These are phyloP conservation scores for Nothophytophthora sp. DNA, from an alignment of 352 stramenopile genomes.

Conservation along the genomic window DNA sequence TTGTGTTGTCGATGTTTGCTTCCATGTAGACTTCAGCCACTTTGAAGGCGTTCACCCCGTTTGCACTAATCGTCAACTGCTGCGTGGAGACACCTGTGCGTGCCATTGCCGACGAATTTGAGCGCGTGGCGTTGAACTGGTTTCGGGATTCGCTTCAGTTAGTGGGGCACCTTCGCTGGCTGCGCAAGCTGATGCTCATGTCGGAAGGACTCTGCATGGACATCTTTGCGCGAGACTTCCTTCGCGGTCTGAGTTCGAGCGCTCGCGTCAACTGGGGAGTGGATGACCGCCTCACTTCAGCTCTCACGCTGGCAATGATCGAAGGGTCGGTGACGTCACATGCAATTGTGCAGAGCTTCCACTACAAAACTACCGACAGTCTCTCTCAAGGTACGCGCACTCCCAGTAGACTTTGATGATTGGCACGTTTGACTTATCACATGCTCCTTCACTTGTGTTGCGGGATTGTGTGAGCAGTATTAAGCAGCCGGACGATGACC, in stretches of 20 bases:
- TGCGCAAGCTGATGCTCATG: conserved; percentile 74
- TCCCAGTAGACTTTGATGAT: background rate
- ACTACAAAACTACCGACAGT: conserved; percentile 39
- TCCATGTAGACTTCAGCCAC: conserved; percentile 14
- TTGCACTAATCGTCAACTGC: conserved; percentile 40
- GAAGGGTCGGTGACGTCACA: conserved; percentile 35
- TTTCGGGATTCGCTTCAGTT: conserved; percentile 46
- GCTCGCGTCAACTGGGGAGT: conserved; percentile 49
- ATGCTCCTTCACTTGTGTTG: no score
- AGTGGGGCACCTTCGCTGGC: conserved; percentile 53
- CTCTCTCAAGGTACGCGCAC: conserved; percentile 41
- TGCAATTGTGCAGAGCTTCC: conserved; percentile 36
- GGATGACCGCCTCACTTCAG: conserved; percentile 45
- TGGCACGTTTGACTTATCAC: no score
- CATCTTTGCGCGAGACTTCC: conserved; percentile 67
- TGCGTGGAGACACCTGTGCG: conserved; percentile 44
- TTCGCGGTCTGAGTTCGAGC: conserved; percentile 39
- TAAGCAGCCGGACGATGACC: conserved; percentile 37
- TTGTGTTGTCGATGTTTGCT: background rate
- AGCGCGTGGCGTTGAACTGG: conserved; percentile 44
- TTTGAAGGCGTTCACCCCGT: conserved; percentile 33
- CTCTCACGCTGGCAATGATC: conserved; percentile 59
- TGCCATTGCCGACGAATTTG: conserved; percentile 38
- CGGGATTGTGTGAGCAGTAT: conserved; percentile 23
- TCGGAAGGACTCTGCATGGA: conserved; percentile 72